Evolutionary conservation across 192 early-diverging fungal species (phyloP), one percentile per base, ranked within the genome.

Genomic region (Coemansia sp.): DNA sequence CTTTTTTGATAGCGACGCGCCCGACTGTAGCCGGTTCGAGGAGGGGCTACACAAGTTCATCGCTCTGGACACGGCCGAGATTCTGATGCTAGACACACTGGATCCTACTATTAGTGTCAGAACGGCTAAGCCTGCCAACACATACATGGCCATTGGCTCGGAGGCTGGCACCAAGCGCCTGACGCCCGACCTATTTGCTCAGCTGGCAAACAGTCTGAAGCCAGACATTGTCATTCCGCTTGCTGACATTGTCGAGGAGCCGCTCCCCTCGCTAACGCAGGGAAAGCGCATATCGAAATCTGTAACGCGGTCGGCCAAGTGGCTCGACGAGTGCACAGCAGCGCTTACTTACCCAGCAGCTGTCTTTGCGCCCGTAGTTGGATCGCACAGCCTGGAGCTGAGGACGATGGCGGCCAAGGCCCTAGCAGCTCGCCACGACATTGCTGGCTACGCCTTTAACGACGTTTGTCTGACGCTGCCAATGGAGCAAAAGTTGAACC

Each of bases 211-310:
- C 20, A 59, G 35, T 11, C 64, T 77, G 20, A 64, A 63, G 58
- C 75, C 80, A 0, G 80, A 83, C 42, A 53, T 83, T 25, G 67
- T 62, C 16, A 63, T 83, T 38, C 72, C 76, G 33, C 80, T 66
- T 11, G 75, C 76, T 1, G 80, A 83, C 59, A 75, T 75, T 41
- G 47, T 83, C 20, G 71, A 71, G 43, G 75, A 77, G 55, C 68
- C 71, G 6, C 62, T 66, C 41, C 73, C 73, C 9, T 72, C 71
- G 38, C 63, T 78, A 31, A 72, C 71, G 14, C 68, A 72, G 14
- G 76, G 76, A 10, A 83, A 79, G 61, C 76, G 83, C 53, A 66
- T 76, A 10, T 42, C 65, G 61, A 85, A 82, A 57, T 85, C 83
- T 11, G 73, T 82, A 4, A 33, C 61, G 28, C 70, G 79, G 35